Evolutionary conservation across 2,329 filamentous ascomycete species (phyloP).

Genomic region (Fusarium hostae): DNA sequence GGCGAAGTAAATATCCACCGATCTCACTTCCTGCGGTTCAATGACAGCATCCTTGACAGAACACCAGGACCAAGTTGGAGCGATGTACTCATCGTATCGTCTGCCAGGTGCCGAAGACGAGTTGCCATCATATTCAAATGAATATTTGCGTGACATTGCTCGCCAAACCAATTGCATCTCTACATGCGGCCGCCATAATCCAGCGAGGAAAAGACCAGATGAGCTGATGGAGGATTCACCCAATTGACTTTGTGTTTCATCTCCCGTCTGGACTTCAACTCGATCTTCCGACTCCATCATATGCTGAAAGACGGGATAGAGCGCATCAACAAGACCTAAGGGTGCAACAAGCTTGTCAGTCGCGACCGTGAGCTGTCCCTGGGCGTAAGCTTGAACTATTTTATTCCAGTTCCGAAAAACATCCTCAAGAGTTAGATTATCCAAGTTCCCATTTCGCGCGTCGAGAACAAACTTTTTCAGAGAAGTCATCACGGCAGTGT

Average conservation of each 20-base stretch:
- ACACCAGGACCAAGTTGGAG: conserved; percentile 27
- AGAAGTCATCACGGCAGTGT: not conserved
- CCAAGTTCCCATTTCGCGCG: not conserved
- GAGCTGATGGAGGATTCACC: not conserved
- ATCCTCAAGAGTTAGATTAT: not conserved
- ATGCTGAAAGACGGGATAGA: not conserved
- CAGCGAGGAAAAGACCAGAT: conserved; percentile 1
- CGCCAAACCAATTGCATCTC: conserved; percentile 24
- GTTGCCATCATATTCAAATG: not conserved
- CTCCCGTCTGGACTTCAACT: rapidly evolving
- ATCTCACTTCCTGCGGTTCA: conserved; percentile 1
- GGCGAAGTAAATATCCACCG: not conserved
- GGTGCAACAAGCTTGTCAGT: conserved; percentile 20
- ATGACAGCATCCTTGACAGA: conserved; percentile 19
- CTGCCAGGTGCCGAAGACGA: not conserved
- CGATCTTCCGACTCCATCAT: not conserved
- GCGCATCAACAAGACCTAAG: not conserved
- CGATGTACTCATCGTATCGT: not conserved
- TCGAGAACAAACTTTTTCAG: not conserved
- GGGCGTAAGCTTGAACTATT: conserved; percentile 6
- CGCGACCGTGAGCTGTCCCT: not conserved
- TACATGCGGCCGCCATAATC: conserved; percentile 10
- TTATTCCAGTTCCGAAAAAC: conserved; percentile 9
- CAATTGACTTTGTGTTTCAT: rapidly evolving
- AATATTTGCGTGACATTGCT: conserved; percentile 9